Percentiles rank a stretch among this genome's conserved stretches.
phyloP scores from a whole-genome alignment of 176 grass and related monocot genomes.

The Themeda triandra region DNA sequence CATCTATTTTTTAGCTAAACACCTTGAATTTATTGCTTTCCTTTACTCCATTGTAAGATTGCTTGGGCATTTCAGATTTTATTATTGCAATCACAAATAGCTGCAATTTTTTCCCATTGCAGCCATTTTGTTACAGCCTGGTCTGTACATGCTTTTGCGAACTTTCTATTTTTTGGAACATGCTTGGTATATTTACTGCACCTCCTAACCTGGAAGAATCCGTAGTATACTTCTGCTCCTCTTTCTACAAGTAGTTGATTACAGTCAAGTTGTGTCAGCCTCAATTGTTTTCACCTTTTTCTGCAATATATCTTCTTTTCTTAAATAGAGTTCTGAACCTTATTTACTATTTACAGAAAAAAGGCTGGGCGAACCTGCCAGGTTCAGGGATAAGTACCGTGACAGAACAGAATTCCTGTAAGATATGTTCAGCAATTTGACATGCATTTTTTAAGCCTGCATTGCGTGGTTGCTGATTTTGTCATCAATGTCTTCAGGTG shows the following conservation, averaged over 20 bases:
- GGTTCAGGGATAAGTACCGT: slow-evolving; percentile 78
- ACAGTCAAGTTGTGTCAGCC: background rate
- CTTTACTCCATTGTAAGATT: too few relatives aligned
- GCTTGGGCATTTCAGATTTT: too few relatives aligned
- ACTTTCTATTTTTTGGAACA: too few relatives aligned
- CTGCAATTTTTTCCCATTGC: too few relatives aligned
- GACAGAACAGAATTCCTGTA: slow-evolving; percentile 96
- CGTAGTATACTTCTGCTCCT: background rate
- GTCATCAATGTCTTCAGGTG: slow-evolving; percentile 48
- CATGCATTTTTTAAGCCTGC: background rate
- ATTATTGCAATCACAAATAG: too few relatives aligned
- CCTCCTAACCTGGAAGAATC: background rate
- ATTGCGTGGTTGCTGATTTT: slow-evolving; percentile 21
- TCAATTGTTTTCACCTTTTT: background rate
- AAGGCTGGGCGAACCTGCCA: slow-evolving; percentile 74
- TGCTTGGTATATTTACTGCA: background rate
- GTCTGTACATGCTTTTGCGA: too few relatives aligned
- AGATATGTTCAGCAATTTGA: too few relatives aligned
- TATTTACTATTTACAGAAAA: slow-evolving; percentile 52
- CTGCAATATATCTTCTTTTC: background rate
- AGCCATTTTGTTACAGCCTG: too few relatives aligned
- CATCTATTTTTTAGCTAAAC: too few relatives aligned
- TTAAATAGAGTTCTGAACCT: background rate
- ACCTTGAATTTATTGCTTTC: too few relatives aligned
- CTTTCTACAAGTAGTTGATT: background rate